These are phyloP conservation scores for Phytophthora cactorum DNA, from an alignment of 352 stramenopile species.

Conservation along the genomic window DNA sequence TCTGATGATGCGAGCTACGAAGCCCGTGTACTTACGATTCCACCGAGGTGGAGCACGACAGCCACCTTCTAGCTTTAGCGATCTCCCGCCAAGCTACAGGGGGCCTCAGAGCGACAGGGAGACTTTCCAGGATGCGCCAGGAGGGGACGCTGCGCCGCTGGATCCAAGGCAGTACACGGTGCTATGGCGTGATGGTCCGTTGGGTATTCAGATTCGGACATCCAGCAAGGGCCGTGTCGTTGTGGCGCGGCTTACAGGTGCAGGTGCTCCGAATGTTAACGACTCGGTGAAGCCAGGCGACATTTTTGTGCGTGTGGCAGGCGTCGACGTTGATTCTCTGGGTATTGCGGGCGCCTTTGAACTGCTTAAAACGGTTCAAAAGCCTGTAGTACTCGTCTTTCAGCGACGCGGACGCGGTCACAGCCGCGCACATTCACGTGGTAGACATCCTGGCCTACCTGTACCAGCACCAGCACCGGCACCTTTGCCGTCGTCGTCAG, in stretches of 20 bases:
- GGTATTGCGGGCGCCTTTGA: conserved; percentile 82
- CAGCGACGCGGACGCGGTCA: conserved; percentile 42
- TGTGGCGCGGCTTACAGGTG: conserved; percentile 76
- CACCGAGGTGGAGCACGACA: conserved; percentile 43
- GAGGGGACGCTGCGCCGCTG: conserved; percentile 15
- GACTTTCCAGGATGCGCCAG: conserved; percentile 6
- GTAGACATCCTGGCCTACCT: conserved; percentile 22
- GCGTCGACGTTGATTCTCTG: conserved; percentile 70
- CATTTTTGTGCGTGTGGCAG: conserved; percentile 77
- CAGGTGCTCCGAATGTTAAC: conserved; percentile 55
- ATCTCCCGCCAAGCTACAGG: conserved; percentile 24
- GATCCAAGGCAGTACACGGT: conserved; percentile 74
- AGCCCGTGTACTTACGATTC: conserved; percentile 81
- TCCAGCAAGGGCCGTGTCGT: conserved; percentile 68
- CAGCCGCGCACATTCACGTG: conserved; percentile 21
- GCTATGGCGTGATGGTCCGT: conserved; percentile 72
- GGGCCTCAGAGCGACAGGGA: conserved; percentile 14
- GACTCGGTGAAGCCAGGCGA: conserved; percentile 69
- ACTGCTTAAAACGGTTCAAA: conserved; percentile 77
- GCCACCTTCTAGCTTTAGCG: conserved; percentile 24
- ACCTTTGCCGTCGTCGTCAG: conserved; percentile 32
- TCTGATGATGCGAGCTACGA: conserved; percentile 74
- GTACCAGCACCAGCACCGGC: conserved; percentile 23
- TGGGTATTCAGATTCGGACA: conserved; percentile 86
- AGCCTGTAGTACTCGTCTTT: conserved; percentile 84